Evolutionary conservation across 352 stramenopile genomes (phyloP), one percentile per base, ranked within the genome.

Genomic region (Phytophthora hybrid): DNA sequence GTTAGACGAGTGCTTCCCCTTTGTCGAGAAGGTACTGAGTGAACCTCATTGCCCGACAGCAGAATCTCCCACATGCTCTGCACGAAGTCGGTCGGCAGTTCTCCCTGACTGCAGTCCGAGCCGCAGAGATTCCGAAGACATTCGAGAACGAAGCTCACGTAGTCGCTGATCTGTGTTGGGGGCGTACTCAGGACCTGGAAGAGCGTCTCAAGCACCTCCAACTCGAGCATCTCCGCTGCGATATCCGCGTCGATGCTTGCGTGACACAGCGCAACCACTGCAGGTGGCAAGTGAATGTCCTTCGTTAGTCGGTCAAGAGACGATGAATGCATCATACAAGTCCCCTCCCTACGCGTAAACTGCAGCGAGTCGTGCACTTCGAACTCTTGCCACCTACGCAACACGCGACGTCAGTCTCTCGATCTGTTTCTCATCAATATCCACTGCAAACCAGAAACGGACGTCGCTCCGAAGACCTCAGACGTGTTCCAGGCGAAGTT

Each of bases 191-290:
- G 62, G 1, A 83, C 7, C 16, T 81, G 57, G 62, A 80, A 78
- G 4, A 94, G 59, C 8, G 76, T 57, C 2, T 76, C 52, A 1
- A 77, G 5, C 1, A 69, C 65, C 7, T 71, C 72, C 0, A 89
- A 56, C 8, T 89, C 77, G 53, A 81, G 70, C 61, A 90, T 79
- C 37, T 90, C 71, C 0, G 29, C 26, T 13, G 77, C 83, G 21
- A 93, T 89, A 4, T 71, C 69, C 0, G 71, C 67, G 32, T 93
- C 86, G 44, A 94, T 78, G n/a, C 80, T 83, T 0, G 76, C 82
- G 37, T 94, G 88, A 23, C 78, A 88, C 7, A 93, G 59, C 2
- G 77, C 82, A 13, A 93, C 72, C 18, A 93, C 77, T 90, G 41
- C 19, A 44, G 26, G 26, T 2, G 23, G 23, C 23, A 18, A 18